Evolutionary conservation across 208 protist species (phyloP).

Genomic region (Blechomonas ayalai): DNA sequence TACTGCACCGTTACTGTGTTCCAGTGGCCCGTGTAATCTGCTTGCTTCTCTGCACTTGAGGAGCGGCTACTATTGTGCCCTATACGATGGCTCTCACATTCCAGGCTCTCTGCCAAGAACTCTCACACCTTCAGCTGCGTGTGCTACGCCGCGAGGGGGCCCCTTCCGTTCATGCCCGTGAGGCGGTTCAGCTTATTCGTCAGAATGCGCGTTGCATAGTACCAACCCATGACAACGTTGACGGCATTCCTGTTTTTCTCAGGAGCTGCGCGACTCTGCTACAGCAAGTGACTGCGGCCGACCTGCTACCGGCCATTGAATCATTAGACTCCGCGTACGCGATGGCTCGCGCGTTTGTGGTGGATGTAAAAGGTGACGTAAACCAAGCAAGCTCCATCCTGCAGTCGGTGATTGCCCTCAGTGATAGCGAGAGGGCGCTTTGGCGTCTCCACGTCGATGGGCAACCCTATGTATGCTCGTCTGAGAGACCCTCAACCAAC

Average conservation of each 20-base stretch:
- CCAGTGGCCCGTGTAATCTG: no score
- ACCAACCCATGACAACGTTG: constrained; percentile 7
- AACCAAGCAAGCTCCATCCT: constrained; percentile 63
- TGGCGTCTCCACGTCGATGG: no score
- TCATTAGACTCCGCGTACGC: constrained; percentile 23
- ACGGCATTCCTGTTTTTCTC: constrained; percentile 48
- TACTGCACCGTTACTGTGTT: not conserved
- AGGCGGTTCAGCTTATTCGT: constrained; percentile 47
- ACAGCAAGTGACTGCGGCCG: constrained; percentile 18
- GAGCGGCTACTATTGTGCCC: not conserved
- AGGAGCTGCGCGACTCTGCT: constrained; percentile 55
- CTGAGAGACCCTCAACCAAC: not conserved
- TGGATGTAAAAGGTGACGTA: constrained; percentile 26
- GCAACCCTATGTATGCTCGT: no score
- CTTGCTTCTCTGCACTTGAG: no score
- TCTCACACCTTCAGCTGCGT: constrained; percentile 64
- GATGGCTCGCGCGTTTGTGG: constrained; percentile 35
- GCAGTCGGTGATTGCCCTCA: constrained; percentile 36
- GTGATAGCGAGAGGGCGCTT: constrained; percentile 3
- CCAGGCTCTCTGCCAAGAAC: constrained; percentile 44
- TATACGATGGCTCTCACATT: constrained; percentile 14
- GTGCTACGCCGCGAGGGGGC: constrained; percentile 59
- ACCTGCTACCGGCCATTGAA: constrained; percentile 27
- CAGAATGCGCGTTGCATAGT: constrained; percentile 14
- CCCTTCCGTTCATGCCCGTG: constrained; percentile 14